Evolutionary conservation across 495 filamentous ascomycete genomes (phyloP).

Genomic region (Penicillium ucsense): DNA sequence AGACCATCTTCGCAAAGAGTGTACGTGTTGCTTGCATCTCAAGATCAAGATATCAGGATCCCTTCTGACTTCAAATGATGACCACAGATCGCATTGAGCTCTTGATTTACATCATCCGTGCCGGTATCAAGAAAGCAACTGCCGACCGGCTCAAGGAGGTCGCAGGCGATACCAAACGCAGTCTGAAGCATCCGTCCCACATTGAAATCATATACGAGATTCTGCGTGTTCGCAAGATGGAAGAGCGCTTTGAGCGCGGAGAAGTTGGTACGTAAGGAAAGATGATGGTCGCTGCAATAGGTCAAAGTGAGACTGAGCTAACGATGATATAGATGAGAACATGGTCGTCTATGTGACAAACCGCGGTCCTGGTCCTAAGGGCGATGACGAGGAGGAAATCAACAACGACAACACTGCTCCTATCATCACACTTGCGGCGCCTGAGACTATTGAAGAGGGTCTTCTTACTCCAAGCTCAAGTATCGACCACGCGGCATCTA

Average conservation of each 20-base stretch:
- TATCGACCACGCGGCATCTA: conserved; percentile 19
- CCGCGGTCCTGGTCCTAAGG: conserved; percentile 29
- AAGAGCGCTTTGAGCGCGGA: conserved; percentile 41
- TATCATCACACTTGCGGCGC: conserved; percentile 9
- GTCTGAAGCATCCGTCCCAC: conserved; percentile 26
- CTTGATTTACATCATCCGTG: conserved; percentile 38
- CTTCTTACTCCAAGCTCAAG: conserved; percentile 26
- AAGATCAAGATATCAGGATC: not conserved
- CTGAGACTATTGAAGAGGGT: conserved; percentile 22
- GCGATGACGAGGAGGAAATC: conserved; percentile 27
- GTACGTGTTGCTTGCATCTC: conserved; percentile 33
- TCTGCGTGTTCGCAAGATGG: conserved; percentile 42
- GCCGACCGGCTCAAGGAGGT: conserved; percentile 34
- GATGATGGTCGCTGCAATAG: no score
- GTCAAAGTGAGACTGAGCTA: not conserved
- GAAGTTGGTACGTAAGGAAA: conserved; percentile 36
- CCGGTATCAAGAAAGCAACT: conserved; percentile 24
- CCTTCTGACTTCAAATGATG: not conserved
- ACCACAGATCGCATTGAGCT: conserved; percentile 30
- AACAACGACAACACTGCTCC: not conserved
- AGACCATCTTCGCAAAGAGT: conserved; percentile 69
- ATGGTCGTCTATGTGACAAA: conserved; percentile 32
- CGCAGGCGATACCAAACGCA: conserved; percentile 31
- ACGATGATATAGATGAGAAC: conserved; percentile 18
- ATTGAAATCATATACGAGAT: conserved; percentile 42